Percentiles rank a stretch among this genome's conserved stretches.
phyloP scores from a whole-genome alignment of 2,329 filamentous ascomycete genomes.

The Lasiodiplodia hormozganensis region DNA sequence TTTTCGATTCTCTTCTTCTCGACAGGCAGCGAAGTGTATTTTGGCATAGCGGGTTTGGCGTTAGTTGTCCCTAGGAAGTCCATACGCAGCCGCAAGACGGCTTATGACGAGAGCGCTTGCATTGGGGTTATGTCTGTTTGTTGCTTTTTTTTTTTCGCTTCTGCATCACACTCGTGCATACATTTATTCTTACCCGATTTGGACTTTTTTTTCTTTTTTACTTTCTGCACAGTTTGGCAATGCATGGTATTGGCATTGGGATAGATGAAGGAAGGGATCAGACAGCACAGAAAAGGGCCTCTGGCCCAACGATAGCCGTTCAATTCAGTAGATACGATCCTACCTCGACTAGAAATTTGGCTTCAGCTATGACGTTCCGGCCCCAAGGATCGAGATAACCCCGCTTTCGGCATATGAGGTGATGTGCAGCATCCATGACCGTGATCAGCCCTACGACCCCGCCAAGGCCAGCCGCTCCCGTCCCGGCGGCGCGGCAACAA shows the following conservation, averaged over 20 bases:
- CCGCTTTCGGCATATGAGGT: slow-evolving; percentile 24
- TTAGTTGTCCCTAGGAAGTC: slow-evolving; percentile 17
- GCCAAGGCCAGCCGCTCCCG: slow-evolving; percentile 27
- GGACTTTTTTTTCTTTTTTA: not conserved
- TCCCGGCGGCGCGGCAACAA: slow-evolving; percentile 24
- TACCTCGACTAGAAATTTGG: slow-evolving; percentile 15
- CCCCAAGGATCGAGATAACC: slow-evolving; percentile 18
- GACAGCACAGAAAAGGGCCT: slow-evolving; percentile 4
- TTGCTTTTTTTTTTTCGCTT: slow-evolving; percentile 7
- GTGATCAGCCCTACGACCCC: slow-evolving; percentile 26
- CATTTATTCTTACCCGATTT: slow-evolving; percentile 20
- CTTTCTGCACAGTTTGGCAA: slow-evolving; percentile 1
- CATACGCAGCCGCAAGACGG: slow-evolving; percentile 27
- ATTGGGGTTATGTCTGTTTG: slow-evolving; percentile 25
- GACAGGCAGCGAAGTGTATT: slow-evolving; percentile 15
- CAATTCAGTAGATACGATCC: slow-evolving; percentile 1
- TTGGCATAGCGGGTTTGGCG: slow-evolving; percentile 29
- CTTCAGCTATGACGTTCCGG: slow-evolving; percentile 16
- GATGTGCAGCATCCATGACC: slow-evolving; percentile 18
- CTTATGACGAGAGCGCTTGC: slow-evolving; percentile 28
- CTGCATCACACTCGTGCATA: slow-evolving; percentile 23
- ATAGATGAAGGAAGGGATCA: slow-evolving; percentile 21
- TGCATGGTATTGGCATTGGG: slow-evolving; percentile 10
- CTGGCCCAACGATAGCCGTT: slow-evolving; percentile 8
- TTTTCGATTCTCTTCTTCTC: slow-evolving; percentile 10